Evolutionary conservation across 768 basidiomycete genomes (phyloP), one percentile per base, ranked within the genome.

Genomic region (Gymnopilus dilepis): DNA sequence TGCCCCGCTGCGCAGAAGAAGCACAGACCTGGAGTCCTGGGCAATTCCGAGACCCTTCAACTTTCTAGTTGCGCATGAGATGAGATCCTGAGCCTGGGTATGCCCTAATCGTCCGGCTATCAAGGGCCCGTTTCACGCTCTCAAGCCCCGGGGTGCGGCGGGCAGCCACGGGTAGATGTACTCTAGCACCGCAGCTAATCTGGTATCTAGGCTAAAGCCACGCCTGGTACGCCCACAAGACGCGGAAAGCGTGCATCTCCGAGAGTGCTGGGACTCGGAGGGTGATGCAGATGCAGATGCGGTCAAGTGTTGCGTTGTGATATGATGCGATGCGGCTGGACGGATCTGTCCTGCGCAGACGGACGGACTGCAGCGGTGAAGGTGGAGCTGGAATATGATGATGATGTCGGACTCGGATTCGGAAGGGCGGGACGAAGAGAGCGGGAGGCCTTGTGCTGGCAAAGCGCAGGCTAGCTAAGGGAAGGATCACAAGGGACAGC

Each of bases 401-500:
- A 4, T 34, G 33, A 12, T 6, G 6, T 34, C 33, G 33, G 33
- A 34, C 33, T 34, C 33, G 33, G 33, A 34, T 34, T 34, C 52
- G 53, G 59, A 40, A n/a, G 31, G 51, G n/a, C 59, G 52, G 52
- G 8, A 42, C 52, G 59, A 33, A 38, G 26, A 31, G 51, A 60
- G 41, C 28, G 42, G 33, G 52, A 31, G 51, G 41, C 24, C 17
- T 17, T 53, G 22, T 45, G 31, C 59, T 60, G 52, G 30, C 30
- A 42, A 30, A 50, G 47, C 17, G 17, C 22, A 30, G 22, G 30
- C 19, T 19, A 15, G 28, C 21, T 31, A 26, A 43, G 38, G 30
- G 3, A 37, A 22, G 22, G 59, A 55, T 60, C 59, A 60, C 59
- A 60, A 40, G 59, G 59, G 31, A 6, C n/a, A 37, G 11, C 43